Conservation (phyloP, 2,329 filamentous ascomycete species). For the Pseudogymnoascus sp. region DNA sequence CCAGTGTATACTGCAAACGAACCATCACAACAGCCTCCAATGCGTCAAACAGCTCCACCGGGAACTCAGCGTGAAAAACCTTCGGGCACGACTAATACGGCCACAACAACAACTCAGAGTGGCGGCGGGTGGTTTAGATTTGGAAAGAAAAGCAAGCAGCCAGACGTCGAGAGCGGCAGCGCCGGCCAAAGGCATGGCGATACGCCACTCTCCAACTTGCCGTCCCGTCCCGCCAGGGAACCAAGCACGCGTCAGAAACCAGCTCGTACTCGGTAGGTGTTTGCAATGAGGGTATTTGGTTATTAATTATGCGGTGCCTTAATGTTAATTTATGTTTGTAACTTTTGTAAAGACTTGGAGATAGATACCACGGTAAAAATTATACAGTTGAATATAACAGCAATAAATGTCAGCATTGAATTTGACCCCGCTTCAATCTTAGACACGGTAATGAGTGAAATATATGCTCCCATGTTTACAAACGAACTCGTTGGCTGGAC, state of each 20-base stretch:
- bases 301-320: neutral
- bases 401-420: neutral
- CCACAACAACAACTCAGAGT: slow-evolving; percentile 13
- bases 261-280: neutral
- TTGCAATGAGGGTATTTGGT: neutral
- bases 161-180: slow-evolving; percentile 23
- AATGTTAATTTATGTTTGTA: slow-evolving; percentile 7
- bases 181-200: neutral
- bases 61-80: slow-evolving; percentile 10
- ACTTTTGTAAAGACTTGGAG: neutral
- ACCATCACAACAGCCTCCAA: slow-evolving; percentile 16
- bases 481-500: neutral
- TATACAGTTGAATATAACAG: neutral
- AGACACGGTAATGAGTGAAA: neutral
- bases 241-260: neutral
- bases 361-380: slow-evolving; percentile 3
- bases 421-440: neutral
- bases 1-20: slow-evolving; percentile 25
- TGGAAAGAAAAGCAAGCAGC: slow-evolving; percentile 29
- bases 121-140: slow-evolving; percentile 29
- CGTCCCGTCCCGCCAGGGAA: neutral
- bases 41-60: slow-evolving; percentile 16
- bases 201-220: slow-evolving; percentile 1
- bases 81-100: slow-evolving; percentile 13
- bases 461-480: neutral